A percentile compares a stretch with the other conserved stretches of the same genome.
phyloP scores from a whole-genome alignment of 2,329 filamentous ascomycete genomes.

The Stromatinia cepivora region DNA sequence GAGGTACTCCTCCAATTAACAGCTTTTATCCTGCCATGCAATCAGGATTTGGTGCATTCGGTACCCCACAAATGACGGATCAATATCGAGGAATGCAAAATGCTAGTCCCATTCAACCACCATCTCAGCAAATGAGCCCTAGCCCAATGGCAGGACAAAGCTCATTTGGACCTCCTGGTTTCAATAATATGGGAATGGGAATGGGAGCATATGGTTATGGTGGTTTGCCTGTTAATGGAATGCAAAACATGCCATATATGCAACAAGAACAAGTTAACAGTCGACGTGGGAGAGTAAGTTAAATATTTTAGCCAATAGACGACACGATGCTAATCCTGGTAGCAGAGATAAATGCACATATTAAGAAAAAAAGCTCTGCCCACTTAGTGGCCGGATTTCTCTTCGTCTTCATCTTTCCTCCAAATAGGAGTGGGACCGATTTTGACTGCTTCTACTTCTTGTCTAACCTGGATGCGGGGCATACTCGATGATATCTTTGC shows the following conservation, averaged over 20 bases:
- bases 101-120: slow-evolving; percentile 50
- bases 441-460: neutral
- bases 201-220: slow-evolving; percentile 50
- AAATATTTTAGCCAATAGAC: no score
- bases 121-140: slow-evolving; percentile 44
- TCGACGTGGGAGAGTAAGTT: slow-evolving; percentile 57
- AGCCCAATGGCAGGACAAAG: slow-evolving; percentile 44
- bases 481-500: neutral
- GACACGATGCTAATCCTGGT: neutral
- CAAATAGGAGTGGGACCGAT: neutral
- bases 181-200: slow-evolving; percentile 48
- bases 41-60: slow-evolving; percentile 55
- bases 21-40: slow-evolving; percentile 60
- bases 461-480: neutral
- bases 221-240: slow-evolving; percentile 44
- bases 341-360: slow-evolving; percentile 21
- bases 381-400: neutral
- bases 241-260: slow-evolving; percentile 53
- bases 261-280: slow-evolving; percentile 57
- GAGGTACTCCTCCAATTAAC: slow-evolving; percentile 53
- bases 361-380: neutral
- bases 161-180: slow-evolving; percentile 53
- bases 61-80: slow-evolving; percentile 51
- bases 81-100: slow-evolving; percentile 56
- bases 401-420: neutral